Conservation (phyloP, 768 basidiomycete species). For the Amanita brunnescens region DNA sequence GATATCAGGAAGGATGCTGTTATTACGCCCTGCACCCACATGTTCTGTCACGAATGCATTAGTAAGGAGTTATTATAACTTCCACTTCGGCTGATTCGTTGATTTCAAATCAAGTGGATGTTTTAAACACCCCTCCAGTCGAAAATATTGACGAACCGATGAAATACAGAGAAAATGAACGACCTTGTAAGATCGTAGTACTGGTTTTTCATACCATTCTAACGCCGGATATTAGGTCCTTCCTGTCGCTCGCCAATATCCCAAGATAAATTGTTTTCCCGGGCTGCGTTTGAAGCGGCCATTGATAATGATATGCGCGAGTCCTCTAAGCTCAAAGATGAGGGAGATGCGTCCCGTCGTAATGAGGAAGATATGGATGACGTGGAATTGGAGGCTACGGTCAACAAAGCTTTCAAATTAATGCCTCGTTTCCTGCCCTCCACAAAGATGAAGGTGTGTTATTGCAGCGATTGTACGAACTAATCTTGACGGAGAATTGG, state of each 20-base stretch:
- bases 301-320: constrained; percentile 33
- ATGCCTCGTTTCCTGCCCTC: constrained; percentile 56
- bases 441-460: constrained; percentile 63
- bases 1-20: constrained; percentile 46
- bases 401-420: constrained; percentile 29
- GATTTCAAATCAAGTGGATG: constrained; percentile 24
- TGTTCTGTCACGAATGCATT: constrained; percentile 57
- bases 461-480: background rate
- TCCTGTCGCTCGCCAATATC: constrained; percentile 47
- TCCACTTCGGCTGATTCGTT: background rate
- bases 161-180: constrained; percentile 33
- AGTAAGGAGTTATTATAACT: constrained; percentile 21
- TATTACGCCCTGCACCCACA: constrained; percentile 51
- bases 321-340: constrained; percentile 24
- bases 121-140: constrained; percentile 30
- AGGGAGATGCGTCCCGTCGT: constrained; percentile 20
- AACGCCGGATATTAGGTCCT: constrained; percentile 33
- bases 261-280: constrained; percentile 40
- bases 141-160: constrained; percentile 26
- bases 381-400: constrained; percentile 27
- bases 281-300: constrained; percentile 52
- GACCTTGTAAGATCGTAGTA: constrained; percentile 35
- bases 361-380: constrained; percentile 50
- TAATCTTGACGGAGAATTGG: background rate
- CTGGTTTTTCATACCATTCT: background rate